Base-by-base conservation (phyloP, 2,329 filamentous ascomycete species). In the Cylindrodendrum hubeiense region DNA sequence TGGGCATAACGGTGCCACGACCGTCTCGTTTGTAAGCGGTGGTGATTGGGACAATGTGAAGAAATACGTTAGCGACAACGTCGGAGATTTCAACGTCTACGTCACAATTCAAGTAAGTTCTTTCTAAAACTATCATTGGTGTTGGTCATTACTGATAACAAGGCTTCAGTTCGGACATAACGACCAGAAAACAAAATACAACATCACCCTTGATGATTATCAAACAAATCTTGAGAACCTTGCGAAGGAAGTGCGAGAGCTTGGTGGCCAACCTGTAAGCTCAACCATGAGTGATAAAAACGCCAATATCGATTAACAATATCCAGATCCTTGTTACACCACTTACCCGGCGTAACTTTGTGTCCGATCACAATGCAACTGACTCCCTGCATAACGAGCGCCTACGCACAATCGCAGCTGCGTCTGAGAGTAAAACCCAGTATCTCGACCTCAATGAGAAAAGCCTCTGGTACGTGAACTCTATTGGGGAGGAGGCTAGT, bases 1-100 rank as follows among this genome's bases (percentile, higher is more conserved):
- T n/a, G 53, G 39, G 22, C 39, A 56, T 13, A 47, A 46, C 26
- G 53, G 53, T 21, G 53, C 53, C n/a, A 56, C 53, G 22, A 56
- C 53, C 5, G 41, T 46, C 19, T 56, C 53, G 13, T 56, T 56
- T 22, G 39, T 44, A 22, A 22, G 33, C n/a, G 39, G 26, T 12
- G 53, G 53, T 4, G 26, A 33, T 21, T 56, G 53, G 53, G 15
- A 6, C 6, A 46, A 26, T 15, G 41, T 44, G 8, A 56, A 46
- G n/a, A 17, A 44, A 17, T 19, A 56, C 15, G 41, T 56, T 15
- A 33, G 19, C 21, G 22, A 44, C 13, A 46, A 56, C n/a, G 26
- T 30, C n/a, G 43, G 41, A 15, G 9, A 21, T 5, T 44, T 46
- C 12, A 10, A 44, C 5, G 39, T 33, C 8, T 33, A 33, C 19